Evolutionary conservation across 805 yeast species (phyloP).

Genomic region (Yarrowia porcina): DNA sequence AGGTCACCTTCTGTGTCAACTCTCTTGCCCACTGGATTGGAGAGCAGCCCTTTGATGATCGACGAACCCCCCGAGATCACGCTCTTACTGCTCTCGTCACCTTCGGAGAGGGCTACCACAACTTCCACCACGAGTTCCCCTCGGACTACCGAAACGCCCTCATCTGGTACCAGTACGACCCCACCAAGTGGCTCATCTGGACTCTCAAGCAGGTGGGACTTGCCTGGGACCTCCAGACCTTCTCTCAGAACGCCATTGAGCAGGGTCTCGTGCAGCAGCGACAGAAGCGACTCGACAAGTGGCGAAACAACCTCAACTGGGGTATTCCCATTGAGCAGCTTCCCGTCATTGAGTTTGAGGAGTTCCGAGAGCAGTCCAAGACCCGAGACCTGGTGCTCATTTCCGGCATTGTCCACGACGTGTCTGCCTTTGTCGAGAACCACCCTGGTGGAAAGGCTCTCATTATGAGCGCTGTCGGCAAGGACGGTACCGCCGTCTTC

Average conservation of each 20-base stretch:
- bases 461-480: conserved; percentile 77
- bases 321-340: conserved; percentile 88
- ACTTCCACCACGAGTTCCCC: conserved; percentile 94
- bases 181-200: conserved; percentile 74
- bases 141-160: conserved; percentile 79
- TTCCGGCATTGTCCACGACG: conserved; percentile 89
- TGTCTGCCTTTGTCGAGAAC: conserved; percentile 82
- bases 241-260: conserved; percentile 60
- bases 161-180: conserved; percentile 75
- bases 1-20: conserved; percentile 71
- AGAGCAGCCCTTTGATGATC: conserved; percentile 68
- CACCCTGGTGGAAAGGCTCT: conserved; percentile 93
- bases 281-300: conserved; percentile 73
- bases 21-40: conserved; percentile 81
- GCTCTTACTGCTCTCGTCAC: conserved; percentile 62
- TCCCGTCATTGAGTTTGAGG: conserved; percentile 62
- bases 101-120: conserved; percentile 88
- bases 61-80: conserved; percentile 69
- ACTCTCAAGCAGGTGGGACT: conserved; percentile 51
- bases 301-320: conserved; percentile 81
- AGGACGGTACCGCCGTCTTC: conserved; percentile 91
- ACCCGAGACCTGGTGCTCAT: conserved; percentile 70
- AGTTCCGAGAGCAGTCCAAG: conserved; percentile 50
- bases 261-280: conserved; percentile 75
- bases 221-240: conserved; percentile 54